Base-by-base conservation (phyloP, 1,284 basidiomycete genomes). In the Lentinus polychrous region DNA sequence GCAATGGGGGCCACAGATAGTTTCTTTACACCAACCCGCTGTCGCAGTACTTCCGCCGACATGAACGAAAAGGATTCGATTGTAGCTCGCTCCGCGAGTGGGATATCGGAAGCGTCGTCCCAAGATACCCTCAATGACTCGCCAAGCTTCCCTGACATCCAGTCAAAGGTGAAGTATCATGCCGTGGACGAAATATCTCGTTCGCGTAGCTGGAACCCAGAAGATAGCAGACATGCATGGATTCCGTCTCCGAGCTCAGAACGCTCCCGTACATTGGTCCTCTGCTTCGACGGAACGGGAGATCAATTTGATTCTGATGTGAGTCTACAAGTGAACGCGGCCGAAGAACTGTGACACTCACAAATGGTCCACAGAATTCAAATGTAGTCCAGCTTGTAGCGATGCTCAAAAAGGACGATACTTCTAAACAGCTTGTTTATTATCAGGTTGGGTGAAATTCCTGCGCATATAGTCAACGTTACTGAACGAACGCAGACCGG, bases 361-460 rank as follows among this genome's bases (percentile, higher is more conserved):
- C 37, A 24, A 11, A 27, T 43, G 10, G 15, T 44, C 33, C 31
- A 17, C 43, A 58, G 55, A 79, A 79, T 58, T 78, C 76, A 14
- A 80, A 79, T 49, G 71, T 81, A 41, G 73, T 79, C 11, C 67
- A 78, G 51, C 60, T 81, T 8, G 71, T 78, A 40, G 67, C 71
- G 3, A 53, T 75, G 45, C 60, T 81, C 41, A 74, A 75, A 63
- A 81, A 78, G 56, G 69, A 75, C 54, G 73, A 79, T 50, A 60
- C 65, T n/a, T 59, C 60, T 23, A 69, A 75, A 53, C 78, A 81
- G 59, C 66, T 79, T 67, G 72, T 77, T 2, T 79, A 80, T 56
- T 79, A 80, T 52, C 78, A 79, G 66, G 76, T 72, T 43, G 12
- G n/a, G 35, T 37, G 14, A 6, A 31, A 23, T 20, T 42, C 12